A percentile compares a stretch with the other conserved stretches of the same genome.
phyloP scores from a whole-genome alignment of 2,329 filamentous ascomycete species.

The Colletotrichum musicola region DNA sequence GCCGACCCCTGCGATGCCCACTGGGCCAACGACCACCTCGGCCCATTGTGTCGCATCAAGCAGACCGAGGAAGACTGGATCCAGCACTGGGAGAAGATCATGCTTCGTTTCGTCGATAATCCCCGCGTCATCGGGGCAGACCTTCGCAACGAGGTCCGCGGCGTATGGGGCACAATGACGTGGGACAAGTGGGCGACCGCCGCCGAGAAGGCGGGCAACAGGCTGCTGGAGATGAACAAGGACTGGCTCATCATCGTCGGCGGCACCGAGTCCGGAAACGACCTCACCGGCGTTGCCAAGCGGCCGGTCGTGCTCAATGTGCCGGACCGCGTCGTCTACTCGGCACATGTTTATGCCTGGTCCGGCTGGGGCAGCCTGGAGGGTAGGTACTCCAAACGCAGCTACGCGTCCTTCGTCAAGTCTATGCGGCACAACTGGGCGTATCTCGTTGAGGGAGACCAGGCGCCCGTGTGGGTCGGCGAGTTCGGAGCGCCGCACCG shows the following conservation, averaged over 20 bases:
- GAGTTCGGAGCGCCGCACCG: slow-evolving; percentile 72
- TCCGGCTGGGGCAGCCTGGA: slow-evolving; percentile 75
- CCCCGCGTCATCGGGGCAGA: slow-evolving; percentile 75
- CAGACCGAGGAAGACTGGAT: slow-evolving; percentile 78
- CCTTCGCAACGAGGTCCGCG: slow-evolving; percentile 77
- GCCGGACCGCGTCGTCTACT: slow-evolving; percentile 72
- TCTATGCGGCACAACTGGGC: slow-evolving; percentile 76
- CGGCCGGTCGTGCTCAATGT: slow-evolving; percentile 71
- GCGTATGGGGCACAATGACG: slow-evolving; percentile 76
- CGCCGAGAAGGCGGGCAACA: slow-evolving; percentile 73
- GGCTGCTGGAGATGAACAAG: slow-evolving; percentile 68
- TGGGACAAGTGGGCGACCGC: slow-evolving; percentile 75
- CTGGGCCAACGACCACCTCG: slow-evolving; percentile 75
- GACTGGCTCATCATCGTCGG: slow-evolving; percentile 78
- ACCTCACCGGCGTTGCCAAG: slow-evolving; percentile 66
- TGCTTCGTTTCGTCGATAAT: slow-evolving; percentile 70
- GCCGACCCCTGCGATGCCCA: slow-evolving; percentile 75
- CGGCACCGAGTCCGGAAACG: slow-evolving; percentile 76
- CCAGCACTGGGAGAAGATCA: slow-evolving; percentile 74
- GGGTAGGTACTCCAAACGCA: slow-evolving; percentile 71
- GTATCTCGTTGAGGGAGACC: slow-evolving; percentile 68
- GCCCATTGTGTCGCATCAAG: slow-evolving; percentile 68
- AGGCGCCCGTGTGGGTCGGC: slow-evolving; percentile 76
- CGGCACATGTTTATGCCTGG: slow-evolving; percentile 77
- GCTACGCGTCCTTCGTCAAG: slow-evolving; percentile 71